A percentile compares a stretch with the other conserved stretches of the same genome.
Evolutionary conservation across 108 stramenopile species (phyloP).

Genomic region (Skeletonema menzelii): DNA sequence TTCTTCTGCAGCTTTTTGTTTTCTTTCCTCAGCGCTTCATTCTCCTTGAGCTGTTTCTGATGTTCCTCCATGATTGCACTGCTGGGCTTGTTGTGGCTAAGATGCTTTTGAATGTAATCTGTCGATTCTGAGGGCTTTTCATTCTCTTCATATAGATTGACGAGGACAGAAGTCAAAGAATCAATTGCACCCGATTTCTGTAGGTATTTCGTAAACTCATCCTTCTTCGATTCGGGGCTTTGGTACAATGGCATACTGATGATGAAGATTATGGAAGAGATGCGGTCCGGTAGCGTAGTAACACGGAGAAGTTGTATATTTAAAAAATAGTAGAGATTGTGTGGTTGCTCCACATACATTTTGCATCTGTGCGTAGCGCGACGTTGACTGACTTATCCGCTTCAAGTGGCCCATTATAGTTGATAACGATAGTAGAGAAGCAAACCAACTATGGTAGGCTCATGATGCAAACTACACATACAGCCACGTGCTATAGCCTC

Average conservation of each 20-base stretch:
- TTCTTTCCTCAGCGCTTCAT: neutral
- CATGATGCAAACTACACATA: too few species aligned
- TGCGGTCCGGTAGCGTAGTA: too few species aligned
- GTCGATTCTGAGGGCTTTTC: slow-evolving; percentile 20
- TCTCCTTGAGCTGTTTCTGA: neutral
- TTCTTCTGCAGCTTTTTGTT: neutral
- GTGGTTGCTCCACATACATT: too few species aligned
- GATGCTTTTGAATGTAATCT: slow-evolving; percentile 23
- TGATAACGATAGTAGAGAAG: too few species aligned
- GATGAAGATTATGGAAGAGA: too few species aligned
- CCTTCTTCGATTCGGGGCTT: slow-evolving; percentile 81
- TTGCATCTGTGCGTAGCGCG: too few species aligned
- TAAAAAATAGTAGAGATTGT: too few species aligned
- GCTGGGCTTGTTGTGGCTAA: neutral
- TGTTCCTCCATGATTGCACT: neutral
- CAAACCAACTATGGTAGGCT: too few species aligned
- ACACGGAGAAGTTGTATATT: too few species aligned
- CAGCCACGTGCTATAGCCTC: too few species aligned
- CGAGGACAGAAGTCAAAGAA: slow-evolving; percentile 55
- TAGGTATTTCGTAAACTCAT: slow-evolving; percentile 94
- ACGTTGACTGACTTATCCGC: too few species aligned
- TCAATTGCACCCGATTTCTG: slow-evolving; percentile 95
- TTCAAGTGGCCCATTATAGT: too few species aligned
- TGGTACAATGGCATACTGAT: neutral
- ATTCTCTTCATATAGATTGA: slow-evolving; percentile 22